Evolutionary conservation across 1,284 basidiomycete species (phyloP).

Genomic region (Leccinum griseonigrum): DNA sequence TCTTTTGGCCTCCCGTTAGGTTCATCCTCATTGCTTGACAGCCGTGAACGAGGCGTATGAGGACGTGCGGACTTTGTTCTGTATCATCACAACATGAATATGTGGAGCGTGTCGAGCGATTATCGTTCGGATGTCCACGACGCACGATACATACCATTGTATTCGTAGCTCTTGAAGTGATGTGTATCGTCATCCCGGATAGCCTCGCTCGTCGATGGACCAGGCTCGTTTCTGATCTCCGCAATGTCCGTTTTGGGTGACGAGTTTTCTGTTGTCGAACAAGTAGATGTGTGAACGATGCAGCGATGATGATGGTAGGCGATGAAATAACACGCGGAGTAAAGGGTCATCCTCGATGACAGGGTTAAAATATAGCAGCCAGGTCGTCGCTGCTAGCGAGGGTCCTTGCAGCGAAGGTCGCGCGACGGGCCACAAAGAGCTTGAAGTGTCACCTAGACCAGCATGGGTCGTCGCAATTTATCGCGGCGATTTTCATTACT

Average conservation of each 20-base stretch:
- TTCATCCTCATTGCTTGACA: conserved; percentile 25
- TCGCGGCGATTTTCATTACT: no score
- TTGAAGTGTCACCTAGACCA: no score
- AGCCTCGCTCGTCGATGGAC: conserved; percentile 29
- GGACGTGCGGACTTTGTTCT: conserved; percentile 90
- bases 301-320: background rate
- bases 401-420: no score
- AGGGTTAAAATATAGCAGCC: conserved; percentile 61
- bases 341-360: conserved; percentile 82
- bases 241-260: conserved; percentile 47
- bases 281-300: conserved; percentile 36
- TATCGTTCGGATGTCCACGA: background rate
- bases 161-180: conserved; percentile 92
- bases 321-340: conserved; percentile 60
- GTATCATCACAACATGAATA: conserved; percentile 77
- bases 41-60: conserved; percentile 84
- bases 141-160: conserved; percentile 64
- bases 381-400: no score
- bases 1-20: conserved; percentile 5
- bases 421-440: no score
- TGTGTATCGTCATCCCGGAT: conserved; percentile 84
- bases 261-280: conserved; percentile 55
- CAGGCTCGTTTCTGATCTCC: conserved; percentile 43
- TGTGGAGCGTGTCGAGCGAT: conserved; percentile 39
- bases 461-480: no score